Conservation (phyloP, 208 protist genomes). For the Naegleria gruberi region DNA sequence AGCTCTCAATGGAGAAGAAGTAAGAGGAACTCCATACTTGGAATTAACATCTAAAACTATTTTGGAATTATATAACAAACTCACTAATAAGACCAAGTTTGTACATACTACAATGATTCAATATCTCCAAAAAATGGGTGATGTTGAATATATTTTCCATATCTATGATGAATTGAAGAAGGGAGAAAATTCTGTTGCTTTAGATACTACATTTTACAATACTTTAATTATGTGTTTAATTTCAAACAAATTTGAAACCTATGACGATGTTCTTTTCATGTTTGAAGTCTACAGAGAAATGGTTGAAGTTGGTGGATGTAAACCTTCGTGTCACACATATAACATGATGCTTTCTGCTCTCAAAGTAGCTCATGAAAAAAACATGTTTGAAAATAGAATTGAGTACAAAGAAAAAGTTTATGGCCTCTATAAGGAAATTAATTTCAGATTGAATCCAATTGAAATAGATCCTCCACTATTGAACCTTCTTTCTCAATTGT, state of each 20-base stretch:
- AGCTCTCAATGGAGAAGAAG: neutral
- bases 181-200: neutral
- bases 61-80: neutral
- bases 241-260: neutral
- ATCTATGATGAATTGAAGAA: neutral
- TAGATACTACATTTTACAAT: slow-evolving; percentile 3
- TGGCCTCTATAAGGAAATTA: neutral
- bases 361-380: neutral
- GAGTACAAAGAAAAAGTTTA: neutral
- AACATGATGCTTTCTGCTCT: neutral
- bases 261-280: neutral
- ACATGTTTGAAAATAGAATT: neutral
- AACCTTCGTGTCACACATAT: neutral
- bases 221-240: neutral
- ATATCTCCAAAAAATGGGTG: neutral
- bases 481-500: neutral
- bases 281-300: neutral
- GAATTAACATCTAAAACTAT: neutral
- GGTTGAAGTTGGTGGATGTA: neutral
- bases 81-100: neutral
- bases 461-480: neutral
- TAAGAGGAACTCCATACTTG: neutral
- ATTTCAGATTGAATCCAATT: neutral
- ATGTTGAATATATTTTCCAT: neutral
- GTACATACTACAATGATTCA: neutral